phyloP scores from a whole-genome alignment of 371 early-diverging fungal species.

The Saksenaea vasiformis region DNA sequence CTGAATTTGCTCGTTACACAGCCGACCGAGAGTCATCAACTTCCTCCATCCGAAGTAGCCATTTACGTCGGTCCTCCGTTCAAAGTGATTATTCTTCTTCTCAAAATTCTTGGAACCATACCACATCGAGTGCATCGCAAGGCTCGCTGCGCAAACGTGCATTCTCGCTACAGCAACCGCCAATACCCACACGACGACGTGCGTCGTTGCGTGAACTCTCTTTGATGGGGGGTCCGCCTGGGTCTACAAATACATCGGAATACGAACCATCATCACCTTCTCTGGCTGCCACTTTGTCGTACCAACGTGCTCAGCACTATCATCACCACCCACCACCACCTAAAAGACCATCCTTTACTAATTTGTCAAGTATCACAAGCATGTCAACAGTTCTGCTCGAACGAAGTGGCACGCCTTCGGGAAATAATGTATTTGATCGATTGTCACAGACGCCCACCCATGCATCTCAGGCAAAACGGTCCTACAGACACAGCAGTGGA shows the following conservation, averaged over 20 bases:
- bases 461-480: slow-evolving; percentile 48
- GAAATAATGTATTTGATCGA: slow-evolving; percentile 48
- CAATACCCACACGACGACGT: slow-evolving; percentile 20
- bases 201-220: slow-evolving; percentile 28
- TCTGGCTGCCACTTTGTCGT: slow-evolving; percentile 14
- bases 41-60: slow-evolving; percentile 43
- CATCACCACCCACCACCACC: slow-evolving; percentile 15
- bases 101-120: slow-evolving; percentile 17
- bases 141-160: slow-evolving; percentile 26
- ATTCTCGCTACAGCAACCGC: slow-evolving; percentile 26
- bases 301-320: slow-evolving; percentile 14
- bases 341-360: neutral
- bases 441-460: slow-evolving; percentile 50
- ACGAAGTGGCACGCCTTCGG: slow-evolving; percentile 24
- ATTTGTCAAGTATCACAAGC: slow-evolving; percentile 13
- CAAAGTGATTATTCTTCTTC: slow-evolving; percentile 41
- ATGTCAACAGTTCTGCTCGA: slow-evolving; percentile 28
- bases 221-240: slow-evolving; percentile 11
- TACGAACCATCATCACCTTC: slow-evolving; percentile 9
- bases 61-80: slow-evolving; percentile 44
- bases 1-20: slow-evolving; percentile 36
- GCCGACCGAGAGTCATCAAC: slow-evolving; percentile 47
- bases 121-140: slow-evolving; percentile 1
- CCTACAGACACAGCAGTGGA: slow-evolving; percentile 45
- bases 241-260: neutral